phyloP scores from a whole-genome alignment of 495 filamentous ascomycete species.

The Zalerion maritima region DNA sequence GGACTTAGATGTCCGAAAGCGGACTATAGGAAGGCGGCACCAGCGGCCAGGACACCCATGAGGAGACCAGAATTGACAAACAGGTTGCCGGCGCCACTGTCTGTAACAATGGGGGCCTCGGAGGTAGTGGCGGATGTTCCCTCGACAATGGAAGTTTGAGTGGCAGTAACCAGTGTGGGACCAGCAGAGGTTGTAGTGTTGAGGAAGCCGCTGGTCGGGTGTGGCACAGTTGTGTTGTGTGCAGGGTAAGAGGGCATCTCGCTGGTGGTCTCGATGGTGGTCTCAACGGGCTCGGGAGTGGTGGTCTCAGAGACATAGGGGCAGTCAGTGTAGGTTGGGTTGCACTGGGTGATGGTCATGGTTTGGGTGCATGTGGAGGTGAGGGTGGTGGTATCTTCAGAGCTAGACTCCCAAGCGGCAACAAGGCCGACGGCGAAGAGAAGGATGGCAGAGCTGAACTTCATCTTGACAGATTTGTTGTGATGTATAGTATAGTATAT shows the following conservation, averaged over 20 bases:
- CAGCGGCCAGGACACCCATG: slow-evolving; percentile 25
- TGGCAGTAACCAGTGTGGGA: slow-evolving; percentile 15
- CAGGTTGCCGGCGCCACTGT: slow-evolving; percentile 18
- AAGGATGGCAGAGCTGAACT: slow-evolving; percentile 21
- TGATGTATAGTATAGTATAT: too few relatives aligned
- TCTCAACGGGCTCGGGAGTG: slow-evolving; percentile 10
- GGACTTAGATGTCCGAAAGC: too few relatives aligned
- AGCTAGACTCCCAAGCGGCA: slow-evolving; percentile 13
- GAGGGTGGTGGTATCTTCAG: slow-evolving; percentile 23
- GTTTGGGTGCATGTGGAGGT: slow-evolving; percentile 29
- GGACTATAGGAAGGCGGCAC: slow-evolving; percentile 27
- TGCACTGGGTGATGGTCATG: slow-evolving; percentile 34
- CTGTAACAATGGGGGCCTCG: slow-evolving; percentile 11
- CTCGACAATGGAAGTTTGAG: slow-evolving; percentile 6
- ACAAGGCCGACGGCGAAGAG: slow-evolving; percentile 18
- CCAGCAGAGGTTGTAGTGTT: slow-evolving; percentile 24
- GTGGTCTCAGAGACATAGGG: slow-evolving; percentile 18
- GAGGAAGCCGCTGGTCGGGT: slow-evolving; percentile 13
- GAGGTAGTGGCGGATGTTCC: slow-evolving; percentile 8
- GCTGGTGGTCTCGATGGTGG: slow-evolving; percentile 13
- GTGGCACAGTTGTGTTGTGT: slow-evolving; percentile 10
- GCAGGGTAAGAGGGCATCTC: slow-evolving; percentile 7
- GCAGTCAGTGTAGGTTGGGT: slow-evolving; percentile 29
- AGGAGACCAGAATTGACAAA: slow-evolving; percentile 26
- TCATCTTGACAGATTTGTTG: slow-evolving; percentile 18